These are phyloP conservation scores for Collybia sordida DNA, from an alignment of 768 basidiomycete genomes.

Conservation along the genomic window DNA sequence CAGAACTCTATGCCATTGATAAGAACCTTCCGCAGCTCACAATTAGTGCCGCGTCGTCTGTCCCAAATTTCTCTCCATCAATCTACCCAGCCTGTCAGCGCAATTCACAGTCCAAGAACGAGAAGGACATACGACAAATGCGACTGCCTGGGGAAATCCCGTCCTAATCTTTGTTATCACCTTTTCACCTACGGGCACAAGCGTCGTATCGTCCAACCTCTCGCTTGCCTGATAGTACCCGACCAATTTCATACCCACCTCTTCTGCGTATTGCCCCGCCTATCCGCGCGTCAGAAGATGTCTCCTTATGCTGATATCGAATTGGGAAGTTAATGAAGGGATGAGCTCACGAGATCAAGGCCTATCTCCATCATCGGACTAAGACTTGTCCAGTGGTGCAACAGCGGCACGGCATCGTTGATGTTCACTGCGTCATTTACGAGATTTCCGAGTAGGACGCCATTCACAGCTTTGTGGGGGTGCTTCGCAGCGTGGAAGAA, in stretches of 20 bases:
- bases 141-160: constrained; percentile 59
- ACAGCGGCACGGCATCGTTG: constrained; percentile 69
- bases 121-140: constrained; percentile 59
- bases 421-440: constrained; percentile 41
- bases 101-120: not conserved
- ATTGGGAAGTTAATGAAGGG: no score
- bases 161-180: constrained; percentile 56
- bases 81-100: constrained; percentile 38
- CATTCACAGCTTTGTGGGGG: constrained; percentile 73
- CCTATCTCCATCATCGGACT: constrained; percentile 88
- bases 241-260: constrained; percentile 52
- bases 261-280: constrained; percentile 61
- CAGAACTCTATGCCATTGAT: not conserved
- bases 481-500: constrained; percentile 81
- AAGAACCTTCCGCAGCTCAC: constrained; percentile 37
- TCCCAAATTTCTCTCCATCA: constrained; percentile 58
- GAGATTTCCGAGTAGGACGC: constrained; percentile 68
- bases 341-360: constrained; percentile 61
- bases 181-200: constrained; percentile 67
- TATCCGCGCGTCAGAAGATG: constrained; percentile 22
- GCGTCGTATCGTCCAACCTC: constrained; percentile 53
- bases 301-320: not conserved
- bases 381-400: constrained; percentile 84
- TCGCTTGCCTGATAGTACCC: constrained; percentile 80
- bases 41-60: constrained; percentile 51